These are phyloP conservation scores for Microcyclospora pomicola DNA, from an alignment of 2,329 filamentous ascomycete species.

Conservation along the genomic window DNA sequence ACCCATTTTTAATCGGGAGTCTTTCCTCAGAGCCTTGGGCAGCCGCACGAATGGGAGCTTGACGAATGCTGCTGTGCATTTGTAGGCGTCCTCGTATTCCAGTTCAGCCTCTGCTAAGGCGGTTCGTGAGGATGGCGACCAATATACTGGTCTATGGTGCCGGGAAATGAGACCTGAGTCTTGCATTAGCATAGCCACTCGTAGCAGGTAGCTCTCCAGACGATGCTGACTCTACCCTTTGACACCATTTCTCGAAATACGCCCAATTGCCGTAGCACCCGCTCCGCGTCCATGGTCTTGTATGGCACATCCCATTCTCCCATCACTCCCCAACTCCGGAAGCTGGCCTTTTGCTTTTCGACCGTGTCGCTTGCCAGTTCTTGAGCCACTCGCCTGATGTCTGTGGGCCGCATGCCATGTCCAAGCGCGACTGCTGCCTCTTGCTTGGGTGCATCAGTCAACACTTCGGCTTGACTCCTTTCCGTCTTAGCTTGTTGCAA, in stretches of 20 bases:
- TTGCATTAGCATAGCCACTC: not conserved
- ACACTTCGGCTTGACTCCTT: constrained; percentile 19
- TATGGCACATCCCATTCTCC: constrained; percentile 65
- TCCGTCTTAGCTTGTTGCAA: constrained; percentile 42
- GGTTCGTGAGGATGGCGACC: constrained; percentile 66
- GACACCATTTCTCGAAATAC: constrained; percentile 65
- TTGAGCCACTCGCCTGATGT: constrained; percentile 49
- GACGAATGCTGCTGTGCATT: constrained; percentile 62
- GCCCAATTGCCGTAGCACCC: constrained; percentile 60
- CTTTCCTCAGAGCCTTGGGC: constrained; percentile 27
- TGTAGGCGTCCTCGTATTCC: constrained; percentile 65
- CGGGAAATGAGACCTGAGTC: constrained; percentile 54
- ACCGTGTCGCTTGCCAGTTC: constrained; percentile 55
- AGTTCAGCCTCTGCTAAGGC: constrained; percentile 74
- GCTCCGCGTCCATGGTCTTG: constrained; percentile 64
- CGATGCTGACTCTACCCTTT: constrained; percentile 28
- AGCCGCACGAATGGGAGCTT: constrained; percentile 53
- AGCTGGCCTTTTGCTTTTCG: constrained; percentile 57
- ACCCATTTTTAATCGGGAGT: constrained; percentile 28
- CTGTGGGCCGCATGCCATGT: constrained; percentile 11
- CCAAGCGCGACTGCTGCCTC: constrained; percentile 22
- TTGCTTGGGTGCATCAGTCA: constrained; percentile 22
- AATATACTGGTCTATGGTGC: constrained; percentile 71
- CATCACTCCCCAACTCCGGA: constrained; percentile 64
- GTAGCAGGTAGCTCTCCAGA: not conserved